These are phyloP conservation scores for Coemansia umbellata DNA, from an alignment of 192 early-diverging fungal species.

Conservation along the genomic window DNA sequence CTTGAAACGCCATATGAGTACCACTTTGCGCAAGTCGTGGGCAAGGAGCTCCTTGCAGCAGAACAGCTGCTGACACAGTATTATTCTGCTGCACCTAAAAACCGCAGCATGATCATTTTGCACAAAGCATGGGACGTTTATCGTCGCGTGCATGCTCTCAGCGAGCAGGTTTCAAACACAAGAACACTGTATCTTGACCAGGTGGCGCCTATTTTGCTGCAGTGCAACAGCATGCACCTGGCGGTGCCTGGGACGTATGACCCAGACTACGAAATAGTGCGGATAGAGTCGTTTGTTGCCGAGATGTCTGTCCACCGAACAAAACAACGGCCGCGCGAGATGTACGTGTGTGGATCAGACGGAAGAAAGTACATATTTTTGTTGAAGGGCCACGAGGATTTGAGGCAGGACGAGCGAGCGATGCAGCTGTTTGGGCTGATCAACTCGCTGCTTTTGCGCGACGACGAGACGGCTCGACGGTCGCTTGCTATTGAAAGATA, in stretches of 20 bases:
- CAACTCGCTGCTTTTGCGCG: constrained; percentile 78
- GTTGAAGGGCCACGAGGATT: constrained; percentile 95
- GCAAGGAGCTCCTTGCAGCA: constrained; percentile 80
- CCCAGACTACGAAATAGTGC: constrained; percentile 76
- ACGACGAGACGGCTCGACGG: constrained; percentile 85
- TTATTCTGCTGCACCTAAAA: constrained; percentile 17
- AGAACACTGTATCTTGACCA: constrained; percentile 43
- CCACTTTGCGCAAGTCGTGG: constrained; percentile 88
- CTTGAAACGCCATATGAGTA: constrained; percentile 88
- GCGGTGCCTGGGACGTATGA: constrained; percentile 85
- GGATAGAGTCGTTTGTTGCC: constrained; percentile 77
- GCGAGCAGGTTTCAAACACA: background rate
- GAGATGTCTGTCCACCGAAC: constrained; percentile 80
- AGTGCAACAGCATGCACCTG: constrained; percentile 79
- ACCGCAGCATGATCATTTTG: background rate
- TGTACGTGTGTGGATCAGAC: constrained; percentile 81
- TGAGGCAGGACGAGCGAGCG: constrained; percentile 95
- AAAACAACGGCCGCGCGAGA: constrained; percentile 84
- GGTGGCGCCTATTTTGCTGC: constrained; percentile 82
- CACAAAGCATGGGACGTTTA: background rate
- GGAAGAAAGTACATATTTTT: constrained; percentile 85
- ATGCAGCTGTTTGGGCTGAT: constrained; percentile 98
- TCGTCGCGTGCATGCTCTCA: background rate
- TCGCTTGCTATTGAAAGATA: constrained; percentile 88
- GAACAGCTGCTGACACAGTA: constrained; percentile 81